A percentile compares a stretch with the other conserved stretches of the same genome.
phyloP scores from a whole-genome alignment of 1,139 yeast species.

The Hanseniaspora uvarum region DNA sequence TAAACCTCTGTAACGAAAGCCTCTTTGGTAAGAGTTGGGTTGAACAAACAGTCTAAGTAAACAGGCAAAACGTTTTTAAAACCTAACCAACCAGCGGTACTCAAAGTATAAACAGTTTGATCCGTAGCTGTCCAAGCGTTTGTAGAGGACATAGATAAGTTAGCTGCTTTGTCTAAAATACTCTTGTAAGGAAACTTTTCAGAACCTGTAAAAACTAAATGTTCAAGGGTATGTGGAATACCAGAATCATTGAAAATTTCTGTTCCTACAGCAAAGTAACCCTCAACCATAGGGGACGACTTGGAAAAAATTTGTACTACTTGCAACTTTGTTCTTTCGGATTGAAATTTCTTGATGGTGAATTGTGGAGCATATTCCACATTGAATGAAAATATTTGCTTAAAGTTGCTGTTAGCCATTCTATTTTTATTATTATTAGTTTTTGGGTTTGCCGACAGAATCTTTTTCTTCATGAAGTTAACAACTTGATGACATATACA shows the following conservation, averaged over 20 bases:
- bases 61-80: slow-evolving; percentile 74
- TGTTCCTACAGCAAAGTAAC: slow-evolving; percentile 90
- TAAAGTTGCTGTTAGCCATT: slow-evolving; percentile 19
- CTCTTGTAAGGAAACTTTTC: slow-evolving; percentile 86
- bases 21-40: slow-evolving; percentile 79
- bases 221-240: slow-evolving; percentile 92
- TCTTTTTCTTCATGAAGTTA: too few relatives aligned
- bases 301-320: slow-evolving; percentile 59
- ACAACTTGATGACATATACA: too few relatives aligned
- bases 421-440: neutral
- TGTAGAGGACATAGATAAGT: slow-evolving; percentile 72
- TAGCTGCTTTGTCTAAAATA: slow-evolving; percentile 74
- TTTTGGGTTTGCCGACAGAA: too few relatives aligned
- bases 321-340: slow-evolving; percentile 65
- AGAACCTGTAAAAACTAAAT: slow-evolving; percentile 90
- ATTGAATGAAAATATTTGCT: slow-evolving; percentile 28
- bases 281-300: slow-evolving; percentile 82
- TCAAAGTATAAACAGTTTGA: slow-evolving; percentile 84
- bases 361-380: slow-evolving; percentile 32
- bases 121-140: slow-evolving; percentile 98
- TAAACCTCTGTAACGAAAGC: slow-evolving; percentile 92
- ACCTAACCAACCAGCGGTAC: slow-evolving; percentile 96
- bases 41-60: slow-evolving; percentile 74
- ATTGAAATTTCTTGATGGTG: slow-evolving; percentile 28
- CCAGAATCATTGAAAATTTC: slow-evolving; percentile 83